These are phyloP conservation scores for Aspergillus piperis DNA, from an alignment of 2,329 filamentous ascomycete species.

Conservation along the genomic window DNA sequence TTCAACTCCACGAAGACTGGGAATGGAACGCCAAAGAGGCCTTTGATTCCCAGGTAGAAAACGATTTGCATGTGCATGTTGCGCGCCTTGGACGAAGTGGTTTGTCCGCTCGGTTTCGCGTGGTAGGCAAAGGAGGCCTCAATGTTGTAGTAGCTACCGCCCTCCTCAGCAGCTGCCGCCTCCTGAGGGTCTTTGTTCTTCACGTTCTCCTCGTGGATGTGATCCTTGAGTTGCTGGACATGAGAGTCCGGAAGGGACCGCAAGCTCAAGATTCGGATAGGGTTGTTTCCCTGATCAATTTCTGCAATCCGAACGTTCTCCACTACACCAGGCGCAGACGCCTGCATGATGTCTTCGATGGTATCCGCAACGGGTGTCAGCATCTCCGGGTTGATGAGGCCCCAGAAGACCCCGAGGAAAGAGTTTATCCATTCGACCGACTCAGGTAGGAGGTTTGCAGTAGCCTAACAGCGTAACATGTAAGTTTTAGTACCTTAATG, in stretches of 20 bases:
- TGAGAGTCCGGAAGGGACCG: conserved; percentile 81
- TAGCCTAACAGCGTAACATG: conserved; percentile 54
- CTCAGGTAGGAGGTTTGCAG: conserved; percentile 85
- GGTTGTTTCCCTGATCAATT: conserved; percentile 90
- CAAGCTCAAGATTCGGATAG: conserved; percentile 82
- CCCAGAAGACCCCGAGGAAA: conserved; percentile 80
- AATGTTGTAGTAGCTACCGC: conserved; percentile 89
- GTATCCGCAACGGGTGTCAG: conserved; percentile 90
- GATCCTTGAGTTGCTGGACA: conserved; percentile 77
- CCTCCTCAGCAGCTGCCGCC: conserved; percentile 83
- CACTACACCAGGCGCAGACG: conserved; percentile 84
- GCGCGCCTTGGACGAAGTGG: conserved; percentile 76
- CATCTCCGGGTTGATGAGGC: conserved; percentile 92
- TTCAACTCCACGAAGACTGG: conserved; percentile 89
- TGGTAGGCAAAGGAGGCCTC: conserved; percentile 91
- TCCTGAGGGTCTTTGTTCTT: conserved; percentile 84
- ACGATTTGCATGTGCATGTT: conserved; percentile 98
- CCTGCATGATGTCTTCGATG: conserved; percentile 94
- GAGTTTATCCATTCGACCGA: conserved; percentile 97
- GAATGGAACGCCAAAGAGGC: conserved; percentile 83
- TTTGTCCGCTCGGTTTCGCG: conserved; percentile 70
- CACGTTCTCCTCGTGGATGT: conserved; percentile 75
- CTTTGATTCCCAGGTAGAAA: conserved; percentile 89
- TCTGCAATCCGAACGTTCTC: conserved; percentile 94
- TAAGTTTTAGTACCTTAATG: not conserved